phyloP scores from a whole-genome alignment of 805 yeast genomes.

The Saccharomyces eubayanus region DNA sequence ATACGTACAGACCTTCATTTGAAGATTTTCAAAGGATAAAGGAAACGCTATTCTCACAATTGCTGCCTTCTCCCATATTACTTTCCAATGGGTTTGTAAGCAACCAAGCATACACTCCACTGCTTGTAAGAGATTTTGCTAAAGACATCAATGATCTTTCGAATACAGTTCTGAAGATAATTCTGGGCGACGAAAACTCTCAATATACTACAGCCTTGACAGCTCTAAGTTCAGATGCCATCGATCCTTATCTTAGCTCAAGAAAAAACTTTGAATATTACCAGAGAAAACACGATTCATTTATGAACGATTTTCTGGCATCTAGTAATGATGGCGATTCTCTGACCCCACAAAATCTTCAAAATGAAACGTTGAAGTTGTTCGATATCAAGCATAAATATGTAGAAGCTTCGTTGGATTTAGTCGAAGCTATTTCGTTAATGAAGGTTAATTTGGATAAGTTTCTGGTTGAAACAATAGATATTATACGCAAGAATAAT shows the following conservation, averaged over 20 bases:
- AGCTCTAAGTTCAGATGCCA: slow-evolving; percentile 29
- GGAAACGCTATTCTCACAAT: slow-evolving; percentile 37
- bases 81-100: slow-evolving; percentile 49
- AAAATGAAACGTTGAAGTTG: slow-evolving; percentile 71
- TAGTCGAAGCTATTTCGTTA: slow-evolving; percentile 41
- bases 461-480: slow-evolving; percentile 10
- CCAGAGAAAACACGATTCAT: slow-evolving; percentile 60
- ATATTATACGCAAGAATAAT: slow-evolving; percentile 20
- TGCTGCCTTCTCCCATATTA: slow-evolving; percentile 40
- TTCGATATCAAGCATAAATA: slow-evolving; percentile 61
- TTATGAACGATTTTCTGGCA: slow-evolving; percentile 44
- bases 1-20: slow-evolving; percentile 35
- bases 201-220: slow-evolving; percentile 8
- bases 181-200: slow-evolving; percentile 10
- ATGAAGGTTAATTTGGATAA: slow-evolving; percentile 17
- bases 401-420: slow-evolving; percentile 46
- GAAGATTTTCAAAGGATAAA: slow-evolving; percentile 40
- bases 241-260: slow-evolving; percentile 46
- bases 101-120: slow-evolving; percentile 60
- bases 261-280: slow-evolving; percentile 50
- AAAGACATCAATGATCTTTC: slow-evolving; percentile 14
- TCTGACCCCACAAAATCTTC: slow-evolving; percentile 40
- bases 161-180: slow-evolving; percentile 7
- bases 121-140: slow-evolving; percentile 12
- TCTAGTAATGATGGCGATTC: slow-evolving; percentile 38